These are phyloP conservation scores for Actinomucor elegans DNA, from an alignment of 371 early-diverging fungal species.

Conservation along the genomic window DNA sequence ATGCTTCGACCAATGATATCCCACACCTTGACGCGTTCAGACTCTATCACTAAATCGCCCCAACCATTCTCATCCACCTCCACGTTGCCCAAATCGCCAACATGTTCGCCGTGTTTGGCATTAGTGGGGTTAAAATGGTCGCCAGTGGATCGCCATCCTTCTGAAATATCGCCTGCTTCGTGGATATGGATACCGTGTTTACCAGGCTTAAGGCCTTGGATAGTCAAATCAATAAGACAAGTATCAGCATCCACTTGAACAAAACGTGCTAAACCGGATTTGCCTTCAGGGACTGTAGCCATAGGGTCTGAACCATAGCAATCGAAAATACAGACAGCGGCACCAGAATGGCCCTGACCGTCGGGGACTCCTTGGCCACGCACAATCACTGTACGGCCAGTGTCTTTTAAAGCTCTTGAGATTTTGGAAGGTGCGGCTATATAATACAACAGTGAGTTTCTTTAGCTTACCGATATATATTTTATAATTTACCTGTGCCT, in stretches of 20 bases:
- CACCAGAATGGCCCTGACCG: slow-evolving; percentile 62
- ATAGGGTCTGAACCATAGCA: slow-evolving; percentile 46
- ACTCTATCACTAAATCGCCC: slow-evolving; percentile 76
- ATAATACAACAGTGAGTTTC: too few species aligned
- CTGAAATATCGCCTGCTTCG: slow-evolving; percentile 77
- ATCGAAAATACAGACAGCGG: slow-evolving; percentile 90
- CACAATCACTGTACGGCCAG: slow-evolving; percentile 73
- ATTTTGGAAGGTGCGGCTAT: slow-evolving; percentile 69
- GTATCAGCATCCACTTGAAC: slow-evolving; percentile 69
- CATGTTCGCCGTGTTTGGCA: slow-evolving; percentile 60
- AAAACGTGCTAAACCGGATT: slow-evolving; percentile 78
- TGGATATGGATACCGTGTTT: slow-evolving; percentile 74
- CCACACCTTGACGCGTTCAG: slow-evolving; percentile 74
- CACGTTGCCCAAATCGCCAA: slow-evolving; percentile 72
- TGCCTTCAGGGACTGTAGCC: slow-evolving; percentile 40
- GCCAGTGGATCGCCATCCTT: slow-evolving; percentile 60
- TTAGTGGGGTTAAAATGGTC: slow-evolving; percentile 60
- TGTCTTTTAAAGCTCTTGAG: slow-evolving; percentile 57
- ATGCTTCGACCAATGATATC: slow-evolving; percentile 88
- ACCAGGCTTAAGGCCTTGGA: slow-evolving; percentile 70
- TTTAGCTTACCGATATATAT: too few species aligned
- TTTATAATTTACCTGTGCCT: slow-evolving; percentile 55
- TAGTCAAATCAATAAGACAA: slow-evolving; percentile 77
- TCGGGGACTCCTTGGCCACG: slow-evolving; percentile 75
- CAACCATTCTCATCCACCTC: slow-evolving; percentile 70